Evolutionary conservation across 169 alveolate species (phyloP).

Genomic region (Pseudocohnilembus persalinus): DNA sequence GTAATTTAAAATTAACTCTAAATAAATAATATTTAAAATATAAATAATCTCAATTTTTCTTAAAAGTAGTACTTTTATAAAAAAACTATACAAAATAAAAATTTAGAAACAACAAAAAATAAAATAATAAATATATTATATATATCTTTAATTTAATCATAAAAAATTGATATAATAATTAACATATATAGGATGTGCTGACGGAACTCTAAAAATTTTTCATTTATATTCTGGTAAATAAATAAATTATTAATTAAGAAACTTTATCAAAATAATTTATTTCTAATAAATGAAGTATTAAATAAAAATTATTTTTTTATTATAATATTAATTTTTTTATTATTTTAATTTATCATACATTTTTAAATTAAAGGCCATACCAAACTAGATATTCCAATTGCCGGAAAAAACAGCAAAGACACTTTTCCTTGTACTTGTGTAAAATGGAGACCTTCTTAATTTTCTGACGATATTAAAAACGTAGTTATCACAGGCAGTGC

Average conservation of each 20-base stretch:
- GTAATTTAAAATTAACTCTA: background rate
- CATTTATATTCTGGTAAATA: slow-evolving; percentile 12
- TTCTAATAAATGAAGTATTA: background rate
- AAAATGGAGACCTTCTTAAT: slow-evolving; percentile 73
- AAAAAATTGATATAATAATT: too few species aligned
- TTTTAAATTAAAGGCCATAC: too few species aligned
- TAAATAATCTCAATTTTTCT: too few species aligned
- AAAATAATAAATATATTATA: too few species aligned
- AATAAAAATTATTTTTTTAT: background rate
- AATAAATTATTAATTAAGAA: background rate
- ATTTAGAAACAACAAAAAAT: too few species aligned
- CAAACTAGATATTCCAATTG: background rate
- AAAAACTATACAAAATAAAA: too few species aligned
- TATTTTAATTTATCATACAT: background rate
- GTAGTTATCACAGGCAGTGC: slow-evolving; percentile 62
- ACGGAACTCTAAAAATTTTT: slow-evolving; percentile 14
- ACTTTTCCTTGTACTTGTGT: slow-evolving; percentile 1
- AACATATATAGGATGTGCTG: slow-evolving; percentile 23
- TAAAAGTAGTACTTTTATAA: too few species aligned
- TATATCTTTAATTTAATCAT: too few species aligned
- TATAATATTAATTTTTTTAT: background rate
- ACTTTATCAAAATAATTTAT: too few species aligned
- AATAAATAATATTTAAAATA: too few species aligned
- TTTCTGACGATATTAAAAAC: slow-evolving; percentile 52
- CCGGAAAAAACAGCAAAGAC: background rate